Evolutionary conservation across 2,329 filamentous ascomycete genomes (phyloP), one percentile per base, ranked within the genome.

Genomic region (Diplodia scrobiculata): DNA sequence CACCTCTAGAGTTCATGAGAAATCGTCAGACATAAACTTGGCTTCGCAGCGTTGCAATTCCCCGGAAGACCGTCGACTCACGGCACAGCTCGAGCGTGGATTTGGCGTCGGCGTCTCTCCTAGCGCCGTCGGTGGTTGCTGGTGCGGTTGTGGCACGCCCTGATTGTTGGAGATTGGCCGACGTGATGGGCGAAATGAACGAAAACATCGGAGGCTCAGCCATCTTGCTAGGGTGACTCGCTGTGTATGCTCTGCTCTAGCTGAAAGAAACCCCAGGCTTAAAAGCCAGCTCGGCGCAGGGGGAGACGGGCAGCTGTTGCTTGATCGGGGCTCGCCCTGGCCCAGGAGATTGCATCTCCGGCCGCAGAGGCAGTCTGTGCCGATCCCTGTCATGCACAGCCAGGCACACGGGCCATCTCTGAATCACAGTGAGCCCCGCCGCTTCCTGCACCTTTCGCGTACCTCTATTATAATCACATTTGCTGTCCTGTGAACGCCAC

Each of bases 101-200:
- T 10, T 50, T 27, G 10, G 55, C 14, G 9, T 47, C 13, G 38
- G 19, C 29, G 27, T 47, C 38, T 41, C 38, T 32, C 25, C 34
- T 54, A 21, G 9, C 11, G 34, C 27, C 27, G 11, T 29, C 10
- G 34, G 36, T 25, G 14, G n/a, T 41, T 34, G 34, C n/a, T 19
- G 34, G 13, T 41, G 41, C 55, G 13, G 38, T 47, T 19, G 32
- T 47, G 4, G 38, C 11, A 27, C 41, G 58, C 19, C 45, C 36
- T 34, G 14, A 11, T 17, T 60, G 55, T 36, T 62, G 58, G 10
- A 62, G 41, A 19, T 50, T 62, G 58, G 41, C 58, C 27, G 41
- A 34, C 45, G 51, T 62, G 58, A 62, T 50, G 45, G 58, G 58
- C 58, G 58, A 62, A 29, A 62, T 36, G 45, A 62, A 62, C 10